Percentiles rank a stretch among this genome's conserved stretches.
These are phyloP conservation scores for Phylloporus scabripes DNA, from an alignment of 768 basidiomycete genomes.

Conservation along the genomic window DNA sequence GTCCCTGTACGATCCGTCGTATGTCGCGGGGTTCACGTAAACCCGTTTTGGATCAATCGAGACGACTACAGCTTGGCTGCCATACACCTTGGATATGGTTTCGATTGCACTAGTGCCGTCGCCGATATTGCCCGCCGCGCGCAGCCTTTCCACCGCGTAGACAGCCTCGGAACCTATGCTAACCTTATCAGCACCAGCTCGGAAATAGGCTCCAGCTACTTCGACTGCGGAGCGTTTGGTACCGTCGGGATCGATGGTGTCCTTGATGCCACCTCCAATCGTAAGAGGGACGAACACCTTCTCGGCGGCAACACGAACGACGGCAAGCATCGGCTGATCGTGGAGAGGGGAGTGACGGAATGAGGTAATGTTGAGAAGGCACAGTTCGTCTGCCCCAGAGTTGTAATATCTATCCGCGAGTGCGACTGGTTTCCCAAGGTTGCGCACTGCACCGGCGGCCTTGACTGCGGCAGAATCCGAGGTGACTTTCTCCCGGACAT, in stretches of 20 bases:
- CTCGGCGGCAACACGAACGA: constrained; percentile 86
- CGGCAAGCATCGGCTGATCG: constrained; percentile 98
- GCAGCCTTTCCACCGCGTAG: constrained; percentile 82
- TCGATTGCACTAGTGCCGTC: constrained; percentile 87
- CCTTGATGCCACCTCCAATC: constrained; percentile 97
- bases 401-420: constrained; percentile 82
- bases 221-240: constrained; percentile 82
- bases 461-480: constrained; percentile 31
- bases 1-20: constrained; percentile 61
- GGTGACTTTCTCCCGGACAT: constrained; percentile 77
- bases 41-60: constrained; percentile 90
- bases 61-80: constrained; percentile 95
- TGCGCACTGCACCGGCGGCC: constrained; percentile 77
- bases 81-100: constrained; percentile 84
- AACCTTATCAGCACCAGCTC: constrained; percentile 97
- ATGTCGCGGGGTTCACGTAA: constrained; percentile 61
- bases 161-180: constrained; percentile 97
- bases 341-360: constrained; percentile 93
- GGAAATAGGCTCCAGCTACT: constrained; percentile 94
- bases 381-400: constrained; percentile 92
- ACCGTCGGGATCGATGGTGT: constrained; percentile 92
- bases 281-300: constrained; percentile 95
- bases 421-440: constrained; percentile 95
- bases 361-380: constrained; percentile 98
- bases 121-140: constrained; percentile 41